A percentile compares a stretch with the other conserved stretches of the same genome.
Evolutionary conservation across 2,329 filamentous ascomycete genomes (phyloP).

Genomic region (Didymosphaeria variabile): DNA sequence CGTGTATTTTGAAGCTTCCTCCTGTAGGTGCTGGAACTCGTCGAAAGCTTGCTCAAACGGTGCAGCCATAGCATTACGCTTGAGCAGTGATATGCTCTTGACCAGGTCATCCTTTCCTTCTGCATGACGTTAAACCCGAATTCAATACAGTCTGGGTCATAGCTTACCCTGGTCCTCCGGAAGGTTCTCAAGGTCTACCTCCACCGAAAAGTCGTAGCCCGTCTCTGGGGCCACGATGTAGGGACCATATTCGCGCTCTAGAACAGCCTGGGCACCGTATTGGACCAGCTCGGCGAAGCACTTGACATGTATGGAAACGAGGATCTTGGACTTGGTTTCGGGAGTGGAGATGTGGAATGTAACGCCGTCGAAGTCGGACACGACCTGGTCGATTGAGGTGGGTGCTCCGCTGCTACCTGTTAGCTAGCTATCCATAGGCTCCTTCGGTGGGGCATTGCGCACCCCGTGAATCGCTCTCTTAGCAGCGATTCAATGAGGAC

Average conservation of each 20-base stretch:
- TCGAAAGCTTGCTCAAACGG: slow-evolving; percentile 98
- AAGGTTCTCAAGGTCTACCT: slow-evolving; percentile 87
- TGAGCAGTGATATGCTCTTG: slow-evolving; percentile 86
- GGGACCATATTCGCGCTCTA: slow-evolving; percentile 92
- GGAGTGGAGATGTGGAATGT: slow-evolving; percentile 98
- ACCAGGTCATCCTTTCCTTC: slow-evolving; percentile 89
- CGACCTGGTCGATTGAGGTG: slow-evolving; percentile 93
- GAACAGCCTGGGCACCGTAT: slow-evolving; percentile 90
- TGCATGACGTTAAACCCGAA: slow-evolving; percentile 45
- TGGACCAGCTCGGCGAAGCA: slow-evolving; percentile 92
- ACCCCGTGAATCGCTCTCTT: slow-evolving; percentile 93
- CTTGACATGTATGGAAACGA: slow-evolving; percentile 92
- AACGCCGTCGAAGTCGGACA: slow-evolving; percentile 98
- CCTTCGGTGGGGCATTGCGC: slow-evolving; percentile 47
- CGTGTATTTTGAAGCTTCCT: slow-evolving; percentile 91
- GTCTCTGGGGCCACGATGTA: slow-evolving; percentile 88
- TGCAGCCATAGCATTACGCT: slow-evolving; percentile 98
- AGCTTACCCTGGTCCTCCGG: slow-evolving; percentile 76
- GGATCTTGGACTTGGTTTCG: slow-evolving; percentile 90
- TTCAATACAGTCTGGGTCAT: background rate
- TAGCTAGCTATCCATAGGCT: slow-evolving; percentile 45
- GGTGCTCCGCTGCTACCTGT: slow-evolving; percentile 74
- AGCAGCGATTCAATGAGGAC: slow-evolving; percentile 96
- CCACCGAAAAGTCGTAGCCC: slow-evolving; percentile 95
- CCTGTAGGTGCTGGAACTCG: slow-evolving; percentile 85